phyloP scores from a whole-genome alignment of 2,329 filamentous ascomycete species.

The Fusarium clavum region DNA sequence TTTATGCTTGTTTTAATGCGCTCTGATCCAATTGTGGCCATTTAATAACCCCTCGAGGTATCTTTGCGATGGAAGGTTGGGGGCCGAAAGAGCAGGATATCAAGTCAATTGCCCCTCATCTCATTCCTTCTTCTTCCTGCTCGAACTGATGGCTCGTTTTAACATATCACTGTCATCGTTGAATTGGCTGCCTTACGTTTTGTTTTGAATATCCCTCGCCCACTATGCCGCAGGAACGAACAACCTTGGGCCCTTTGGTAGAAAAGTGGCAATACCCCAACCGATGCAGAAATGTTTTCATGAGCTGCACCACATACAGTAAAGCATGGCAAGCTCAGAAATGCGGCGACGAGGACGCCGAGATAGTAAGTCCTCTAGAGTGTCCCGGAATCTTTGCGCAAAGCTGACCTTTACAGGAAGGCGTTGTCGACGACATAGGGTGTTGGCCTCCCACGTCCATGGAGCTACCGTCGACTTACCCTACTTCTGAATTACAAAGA shows the following conservation, averaged over 20 bases:
- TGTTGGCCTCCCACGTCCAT: neutral
- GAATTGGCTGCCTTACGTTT: no score
- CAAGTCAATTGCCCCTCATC: neutral
- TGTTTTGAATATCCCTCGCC: no score
- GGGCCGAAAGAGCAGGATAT: neutral
- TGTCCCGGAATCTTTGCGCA: neutral
- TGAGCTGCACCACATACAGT: neutral
- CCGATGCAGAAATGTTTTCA: neutral
- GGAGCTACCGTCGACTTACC: accelerated
- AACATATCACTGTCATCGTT: no score
- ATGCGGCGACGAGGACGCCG: neutral
- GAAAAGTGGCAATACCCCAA: neutral
- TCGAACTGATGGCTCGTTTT: no score
- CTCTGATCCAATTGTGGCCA: neutral
- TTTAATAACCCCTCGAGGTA: no score
- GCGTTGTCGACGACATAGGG: neutral
- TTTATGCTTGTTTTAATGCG: neutral
- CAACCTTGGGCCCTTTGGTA: neutral
- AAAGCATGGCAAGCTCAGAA: neutral
- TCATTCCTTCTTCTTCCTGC: no score
- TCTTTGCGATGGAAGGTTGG: neutral
- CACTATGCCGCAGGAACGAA: no score
- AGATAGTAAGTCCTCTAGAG: neutral
- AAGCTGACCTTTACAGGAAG: neutral
- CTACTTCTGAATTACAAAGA: neutral